A percentile compares a stretch with the other conserved stretches of the same genome.
Conservation (phyloP, 805 yeast genomes). For the Candida manassasensis region DNA sequence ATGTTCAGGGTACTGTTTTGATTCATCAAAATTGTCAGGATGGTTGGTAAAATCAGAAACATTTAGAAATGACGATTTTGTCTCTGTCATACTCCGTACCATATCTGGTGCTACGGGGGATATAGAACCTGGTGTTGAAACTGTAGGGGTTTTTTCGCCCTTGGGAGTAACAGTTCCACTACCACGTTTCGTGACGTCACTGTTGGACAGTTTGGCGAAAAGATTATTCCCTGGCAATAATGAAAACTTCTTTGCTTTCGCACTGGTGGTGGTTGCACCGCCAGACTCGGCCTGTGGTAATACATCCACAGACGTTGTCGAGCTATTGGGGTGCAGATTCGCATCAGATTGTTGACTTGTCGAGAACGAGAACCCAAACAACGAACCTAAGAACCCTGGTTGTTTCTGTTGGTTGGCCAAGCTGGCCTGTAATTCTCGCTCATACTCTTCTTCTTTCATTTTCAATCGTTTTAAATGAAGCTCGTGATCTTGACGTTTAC, state of each 20-base stretch:
- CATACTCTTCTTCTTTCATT: conserved; percentile 37
- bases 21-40: too few relatives aligned
- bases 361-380: conserved; percentile 22
- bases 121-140: too few relatives aligned
- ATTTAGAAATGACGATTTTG: too few relatives aligned
- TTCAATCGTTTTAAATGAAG: conserved; percentile 28
- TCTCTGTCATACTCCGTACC: too few relatives aligned
- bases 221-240: conserved; percentile 16
- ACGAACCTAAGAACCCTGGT: conserved; percentile 22
- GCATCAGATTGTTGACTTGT: conserved; percentile 4
- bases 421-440: conserved; percentile 17
- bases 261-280: conserved; percentile 3
- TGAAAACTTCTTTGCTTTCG: conserved; percentile 14
- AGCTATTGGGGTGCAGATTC: not conserved
- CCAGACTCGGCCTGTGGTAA: not conserved
- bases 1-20: too few relatives aligned
- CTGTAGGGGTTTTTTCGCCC: too few relatives aligned
- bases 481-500: conserved; percentile 38
- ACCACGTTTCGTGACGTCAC: conserved; percentile 1
- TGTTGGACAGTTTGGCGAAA: conserved; percentile 2
- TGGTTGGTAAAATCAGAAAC: too few relatives aligned
- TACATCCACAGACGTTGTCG: conserved; percentile 1
- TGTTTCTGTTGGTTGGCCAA: conserved; percentile 7
- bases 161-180: too few relatives aligned
- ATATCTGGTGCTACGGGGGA: too few relatives aligned